Evolutionary conservation across 768 basidiomycete genomes (phyloP), one percentile per base, ranked within the genome.

Genomic region (Naganishia vaughanmartiniae): DNA sequence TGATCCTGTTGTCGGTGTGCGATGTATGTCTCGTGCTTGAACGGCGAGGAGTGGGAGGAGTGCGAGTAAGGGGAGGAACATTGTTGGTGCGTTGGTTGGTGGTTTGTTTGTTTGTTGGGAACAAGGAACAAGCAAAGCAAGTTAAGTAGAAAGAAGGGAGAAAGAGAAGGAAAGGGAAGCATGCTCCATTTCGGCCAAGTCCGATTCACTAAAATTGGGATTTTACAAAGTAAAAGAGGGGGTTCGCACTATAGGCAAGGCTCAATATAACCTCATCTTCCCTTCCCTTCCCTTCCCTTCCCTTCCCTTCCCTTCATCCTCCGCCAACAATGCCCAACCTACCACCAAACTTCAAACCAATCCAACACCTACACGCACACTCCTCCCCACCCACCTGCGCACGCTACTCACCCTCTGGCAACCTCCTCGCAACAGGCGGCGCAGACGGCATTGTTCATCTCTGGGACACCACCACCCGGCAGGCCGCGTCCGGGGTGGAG

Each of bases 371-470:
- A 39, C 42, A 45, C 24, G 60, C 60, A 15, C 60, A 63, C 39
- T 36, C 60, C 24, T 12, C 15, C 10, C 60, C 60, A 11, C 39
- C 42, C 39, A 63, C 60, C n/a, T 34, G 34, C n/a, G n/a, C 39
- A 11, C 60, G 60, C 36, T 63, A 63, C 60, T 63, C 60, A 17
- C 60, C 60, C 60, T 42, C 42, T 11, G 60, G 60, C 60, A 14
- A 42, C 60, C 76, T 74, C 77, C 66, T 73, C 74, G 79, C 81
- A 81, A 86, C 84, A 84, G 78, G 85, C 92, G 91, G 88, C 76
- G 88, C 91, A 67, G 91, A 93, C 85, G 91, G 89, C 83, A 81
- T 87, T 30, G 84, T 93, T 70, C 93, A 92, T 78, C 79, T 92
- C 5, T 92, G 91, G 90, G 87, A 92, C 77, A 83, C 86, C 17